Base-by-base conservation (phyloP, 2,329 filamentous ascomycete genomes). In the Ophiocordyceps camponoti-saundersi region DNA sequence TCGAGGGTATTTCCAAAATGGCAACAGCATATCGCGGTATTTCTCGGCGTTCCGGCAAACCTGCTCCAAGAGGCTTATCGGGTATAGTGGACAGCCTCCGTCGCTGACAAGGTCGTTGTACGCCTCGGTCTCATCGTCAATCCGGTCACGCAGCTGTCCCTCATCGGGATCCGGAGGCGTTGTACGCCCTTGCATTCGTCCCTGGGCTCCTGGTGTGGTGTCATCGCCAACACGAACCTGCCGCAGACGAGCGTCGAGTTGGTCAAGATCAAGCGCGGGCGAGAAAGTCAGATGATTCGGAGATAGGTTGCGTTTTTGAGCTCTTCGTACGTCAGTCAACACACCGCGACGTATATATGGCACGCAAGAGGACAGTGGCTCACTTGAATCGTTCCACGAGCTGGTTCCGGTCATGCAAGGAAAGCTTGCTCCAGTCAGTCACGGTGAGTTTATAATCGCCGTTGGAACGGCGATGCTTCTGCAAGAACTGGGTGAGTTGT, bases 21-120 rank as follows among this genome's bases (percentile, higher is more conserved):
- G 59, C 21, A 48, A 49, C 23, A 64, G 42, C 34, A 61, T 53
- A 29, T 60, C 55, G 20, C 39, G 34, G 50, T 59, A 51, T 11
- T 53, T 46, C 20, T 53, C 50, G 2, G 56, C 53, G 18, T 57
- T 41, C 18, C 46, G 18, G 8, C 46, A 39, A 40, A 64, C 51
- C 16, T 57, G 45, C 6, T 56, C 50, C 8, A 61, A 46, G 18
- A 55, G 53, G 23, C 50, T 48, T 20, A 62, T 54, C 15, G 50
- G 53, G 45, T 60, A 61, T 23, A 54, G 42, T 8, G 61, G 60
- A 26, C 56, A 58, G 32, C 61, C 58, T 43, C 59, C 59, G 26
- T 59, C 56, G 10, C 50, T 50, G 32, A 64, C 40, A 21, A 64
- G 59, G 4, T 53, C 44, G 39, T 59, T 29, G 47, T 62, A 61